These are phyloP conservation scores for Epichloe brachyelytri DNA, from an alignment of 2,329 filamentous ascomycete genomes.

Conservation along the genomic window DNA sequence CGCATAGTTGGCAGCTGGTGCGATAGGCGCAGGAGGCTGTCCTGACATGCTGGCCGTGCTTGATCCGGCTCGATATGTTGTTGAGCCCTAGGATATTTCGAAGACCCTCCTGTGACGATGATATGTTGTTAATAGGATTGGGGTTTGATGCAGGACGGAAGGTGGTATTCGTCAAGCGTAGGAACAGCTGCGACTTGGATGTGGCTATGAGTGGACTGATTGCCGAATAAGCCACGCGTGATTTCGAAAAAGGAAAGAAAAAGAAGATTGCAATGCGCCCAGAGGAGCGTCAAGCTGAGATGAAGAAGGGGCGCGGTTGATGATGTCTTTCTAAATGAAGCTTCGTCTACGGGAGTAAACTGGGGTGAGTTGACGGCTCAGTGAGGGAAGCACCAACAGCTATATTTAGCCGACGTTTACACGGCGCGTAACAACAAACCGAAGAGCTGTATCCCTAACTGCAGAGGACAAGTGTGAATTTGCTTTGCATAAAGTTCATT, in stretches of 20 bases:
- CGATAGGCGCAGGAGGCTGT: constrained; percentile 17
- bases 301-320: neutral
- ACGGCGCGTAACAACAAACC: neutral
- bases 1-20: constrained; percentile 18
- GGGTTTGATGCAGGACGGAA: neutral
- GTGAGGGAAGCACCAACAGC: neutral
- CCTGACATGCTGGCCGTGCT: constrained; percentile 19
- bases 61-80: neutral
- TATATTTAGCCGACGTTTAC: constrained; percentile 4
- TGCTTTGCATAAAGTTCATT: too few species aligned
- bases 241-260: neutral
- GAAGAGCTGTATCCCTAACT: neutral
- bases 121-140: neutral
- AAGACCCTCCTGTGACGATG: neutral
- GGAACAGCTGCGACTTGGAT: neutral
- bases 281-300: neutral
- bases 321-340: neutral
- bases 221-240: neutral
- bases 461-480: neutral
- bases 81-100: neutral
- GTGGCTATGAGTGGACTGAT: neutral
- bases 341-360: neutral
- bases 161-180: neutral
- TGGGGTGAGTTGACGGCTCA: neutral
- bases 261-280: neutral